Conservation (phyloP, 1,284 basidiomycete genomes). For the Vanrija sp. region DNA sequence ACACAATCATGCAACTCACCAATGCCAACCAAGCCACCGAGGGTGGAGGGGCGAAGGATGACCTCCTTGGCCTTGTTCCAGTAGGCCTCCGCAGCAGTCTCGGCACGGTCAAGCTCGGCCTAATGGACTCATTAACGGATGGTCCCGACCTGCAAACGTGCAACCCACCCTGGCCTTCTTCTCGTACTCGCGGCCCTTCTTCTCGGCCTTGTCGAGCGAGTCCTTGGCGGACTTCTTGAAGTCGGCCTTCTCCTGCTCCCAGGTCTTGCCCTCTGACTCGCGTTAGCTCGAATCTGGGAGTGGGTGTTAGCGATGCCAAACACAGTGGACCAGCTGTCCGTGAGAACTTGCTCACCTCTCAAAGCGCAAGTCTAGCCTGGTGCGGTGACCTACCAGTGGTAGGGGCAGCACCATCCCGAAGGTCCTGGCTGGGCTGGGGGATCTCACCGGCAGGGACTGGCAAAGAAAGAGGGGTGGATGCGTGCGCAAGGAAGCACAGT, state of each 20-base stretch:
- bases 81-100: constrained; percentile 56
- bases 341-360: neutral
- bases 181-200: constrained; percentile 51
- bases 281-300: constrained; percentile 7
- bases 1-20: constrained; percentile 50
- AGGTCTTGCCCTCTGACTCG: constrained; percentile 29
- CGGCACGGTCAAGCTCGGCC: constrained; percentile 53
- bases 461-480: constrained; percentile 1
- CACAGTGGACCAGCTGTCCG: neutral
- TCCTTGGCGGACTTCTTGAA: constrained; percentile 17
- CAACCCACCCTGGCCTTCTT: constrained; percentile 35
- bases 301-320: constrained; percentile 16
- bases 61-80: constrained; percentile 61
- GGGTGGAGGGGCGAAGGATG: constrained; percentile 64
- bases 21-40: constrained; percentile 68
- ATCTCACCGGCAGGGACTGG: constrained; percentile 44
- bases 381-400: neutral
- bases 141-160: constrained; percentile 55
- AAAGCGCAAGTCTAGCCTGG: neutral
- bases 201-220: constrained; percentile 13
- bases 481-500: neutral
- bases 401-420: constrained; percentile 32
- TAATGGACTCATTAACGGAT: constrained; percentile 52
- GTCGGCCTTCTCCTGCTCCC: constrained; percentile 18
- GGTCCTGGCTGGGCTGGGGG: constrained; percentile 44